Evolutionary conservation across 305 asterid genomes (phyloP).

Genomic region (Solanum hybrid): DNA sequence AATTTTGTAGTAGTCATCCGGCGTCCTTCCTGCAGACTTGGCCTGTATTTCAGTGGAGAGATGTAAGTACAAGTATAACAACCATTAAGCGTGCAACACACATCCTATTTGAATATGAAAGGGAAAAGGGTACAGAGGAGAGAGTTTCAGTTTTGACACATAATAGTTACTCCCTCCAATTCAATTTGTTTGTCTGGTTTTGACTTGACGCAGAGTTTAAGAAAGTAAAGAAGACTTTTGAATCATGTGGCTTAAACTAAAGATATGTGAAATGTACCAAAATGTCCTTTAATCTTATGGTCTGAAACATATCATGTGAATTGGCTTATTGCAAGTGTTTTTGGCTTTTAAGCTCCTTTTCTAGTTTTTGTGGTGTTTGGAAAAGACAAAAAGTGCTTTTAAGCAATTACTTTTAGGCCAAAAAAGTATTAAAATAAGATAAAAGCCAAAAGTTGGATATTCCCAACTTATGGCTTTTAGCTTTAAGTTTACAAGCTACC

Average conservation of each 20-base stretch:
- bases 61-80: not conserved
- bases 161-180: not conserved
- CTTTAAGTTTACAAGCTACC: not conserved
- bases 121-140: not conserved
- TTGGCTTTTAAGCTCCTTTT: not conserved
- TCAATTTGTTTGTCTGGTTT: not conserved
- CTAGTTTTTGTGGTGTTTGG: not conserved
- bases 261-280: not conserved
- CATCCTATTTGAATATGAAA: not conserved
- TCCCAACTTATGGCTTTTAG: not conserved
- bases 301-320: not conserved
- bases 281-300: not conserved
- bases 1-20: conserved; percentile 50
- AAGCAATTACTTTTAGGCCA: not conserved
- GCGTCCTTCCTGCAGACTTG: conserved; percentile 77
- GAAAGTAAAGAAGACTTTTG: not conserved
- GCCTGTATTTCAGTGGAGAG: conserved; percentile 43
- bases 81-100: not conserved
- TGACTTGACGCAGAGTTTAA: not conserved
- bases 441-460: not conserved
- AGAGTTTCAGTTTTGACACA: not conserved
- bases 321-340: not conserved
- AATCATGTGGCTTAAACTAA: not conserved
- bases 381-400: not conserved
- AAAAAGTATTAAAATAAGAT: not conserved